Conservation (phyloP, 495 filamentous ascomycete genomes). For the Schizothecium vesticola region DNA sequence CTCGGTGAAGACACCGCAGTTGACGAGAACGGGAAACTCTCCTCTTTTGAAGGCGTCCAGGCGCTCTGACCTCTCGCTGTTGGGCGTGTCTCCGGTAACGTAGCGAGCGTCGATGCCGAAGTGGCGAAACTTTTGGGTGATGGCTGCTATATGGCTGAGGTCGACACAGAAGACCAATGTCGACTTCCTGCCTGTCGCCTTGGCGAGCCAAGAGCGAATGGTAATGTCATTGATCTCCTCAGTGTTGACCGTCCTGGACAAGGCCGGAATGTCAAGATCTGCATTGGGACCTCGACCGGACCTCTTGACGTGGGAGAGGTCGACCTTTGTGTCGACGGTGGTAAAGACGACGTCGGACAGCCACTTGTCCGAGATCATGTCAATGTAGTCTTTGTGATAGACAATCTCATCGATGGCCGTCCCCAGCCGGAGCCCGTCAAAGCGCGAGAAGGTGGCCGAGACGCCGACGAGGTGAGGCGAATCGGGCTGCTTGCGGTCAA, state of each 20-base stretch:
- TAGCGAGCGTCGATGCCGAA: slow-evolving; percentile 77
- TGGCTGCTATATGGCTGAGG: slow-evolving; percentile 64
- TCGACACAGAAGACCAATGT: slow-evolving; percentile 94
- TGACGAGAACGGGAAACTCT: slow-evolving; percentile 84
- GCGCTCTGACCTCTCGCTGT: slow-evolving; percentile 55
- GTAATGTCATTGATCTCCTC: slow-evolving; percentile 70
- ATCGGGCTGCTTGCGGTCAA: slow-evolving; percentile 47
- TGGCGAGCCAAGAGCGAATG: slow-evolving; percentile 76
- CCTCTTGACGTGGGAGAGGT: slow-evolving; percentile 59
- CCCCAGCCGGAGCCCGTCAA: slow-evolving; percentile 82
- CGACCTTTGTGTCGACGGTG: slow-evolving; percentile 74
- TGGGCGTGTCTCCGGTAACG: slow-evolving; percentile 73
- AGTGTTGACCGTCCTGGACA: slow-evolving; percentile 80
- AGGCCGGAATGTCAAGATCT: slow-evolving; percentile 68
- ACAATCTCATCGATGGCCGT: slow-evolving; percentile 92
- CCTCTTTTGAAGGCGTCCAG: slow-evolving; percentile 67
- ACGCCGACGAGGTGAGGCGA: slow-evolving; percentile 81
- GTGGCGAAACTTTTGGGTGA: slow-evolving; percentile 70
- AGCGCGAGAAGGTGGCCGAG: slow-evolving; percentile 85
- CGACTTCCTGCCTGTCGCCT: slow-evolving; percentile 66
- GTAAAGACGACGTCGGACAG: slow-evolving; percentile 87
- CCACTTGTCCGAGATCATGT: slow-evolving; percentile 89
- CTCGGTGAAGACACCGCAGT: slow-evolving; percentile 95
- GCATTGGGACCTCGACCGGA: slow-evolving; percentile 54
- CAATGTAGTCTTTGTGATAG: slow-evolving; percentile 94